Evolutionary conservation across 2,329 filamentous ascomycete species (phyloP).

Genomic region (Hortaea werneckii): DNA sequence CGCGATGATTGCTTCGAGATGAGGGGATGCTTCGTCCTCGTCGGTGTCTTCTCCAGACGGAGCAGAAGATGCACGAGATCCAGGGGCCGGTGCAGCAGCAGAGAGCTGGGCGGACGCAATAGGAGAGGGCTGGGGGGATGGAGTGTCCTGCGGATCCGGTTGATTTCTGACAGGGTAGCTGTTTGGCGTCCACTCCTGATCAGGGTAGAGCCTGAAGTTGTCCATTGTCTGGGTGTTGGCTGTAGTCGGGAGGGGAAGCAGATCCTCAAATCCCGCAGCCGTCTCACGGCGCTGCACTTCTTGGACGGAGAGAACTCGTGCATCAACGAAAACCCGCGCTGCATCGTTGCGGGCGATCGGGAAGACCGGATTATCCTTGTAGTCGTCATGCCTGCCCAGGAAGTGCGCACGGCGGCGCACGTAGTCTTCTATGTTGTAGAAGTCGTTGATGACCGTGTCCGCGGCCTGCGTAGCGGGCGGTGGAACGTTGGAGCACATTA

Average conservation of each 20-base stretch:
- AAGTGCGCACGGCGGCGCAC: conserved; percentile 14
- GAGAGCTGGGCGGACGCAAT: neutral
- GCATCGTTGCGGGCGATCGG: conserved; percentile 10
- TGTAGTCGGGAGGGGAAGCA: conserved; percentile 19
- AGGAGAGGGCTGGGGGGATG: neutral
- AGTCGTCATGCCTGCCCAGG: conserved; percentile 14
- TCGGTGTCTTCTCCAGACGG: neutral
- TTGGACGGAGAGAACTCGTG: conserved; percentile 13
- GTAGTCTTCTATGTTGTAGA: conserved; percentile 17
- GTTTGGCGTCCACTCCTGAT: conserved; percentile 7
- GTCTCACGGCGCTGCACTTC: conserved; percentile 17
- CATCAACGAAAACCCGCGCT: conserved; percentile 11
- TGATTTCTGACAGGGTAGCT: neutral
- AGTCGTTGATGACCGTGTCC: conserved; percentile 14
- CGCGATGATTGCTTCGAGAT: conserved; percentile 11
- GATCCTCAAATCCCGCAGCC: conserved; percentile 8
- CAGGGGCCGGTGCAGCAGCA: neutral
- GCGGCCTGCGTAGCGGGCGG: too few relatives aligned
- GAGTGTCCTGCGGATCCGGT: neutral
- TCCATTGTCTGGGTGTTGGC: conserved; percentile 19
- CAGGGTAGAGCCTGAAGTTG: conserved; percentile 13
- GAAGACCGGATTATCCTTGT: conserved; percentile 4
- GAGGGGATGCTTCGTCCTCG: neutral
- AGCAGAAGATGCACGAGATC: neutral
- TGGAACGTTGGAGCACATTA: too few relatives aligned